These are phyloP conservation scores for Vigna hirtella DNA, from an alignment of 306 rosid species.

Conservation along the genomic window DNA sequence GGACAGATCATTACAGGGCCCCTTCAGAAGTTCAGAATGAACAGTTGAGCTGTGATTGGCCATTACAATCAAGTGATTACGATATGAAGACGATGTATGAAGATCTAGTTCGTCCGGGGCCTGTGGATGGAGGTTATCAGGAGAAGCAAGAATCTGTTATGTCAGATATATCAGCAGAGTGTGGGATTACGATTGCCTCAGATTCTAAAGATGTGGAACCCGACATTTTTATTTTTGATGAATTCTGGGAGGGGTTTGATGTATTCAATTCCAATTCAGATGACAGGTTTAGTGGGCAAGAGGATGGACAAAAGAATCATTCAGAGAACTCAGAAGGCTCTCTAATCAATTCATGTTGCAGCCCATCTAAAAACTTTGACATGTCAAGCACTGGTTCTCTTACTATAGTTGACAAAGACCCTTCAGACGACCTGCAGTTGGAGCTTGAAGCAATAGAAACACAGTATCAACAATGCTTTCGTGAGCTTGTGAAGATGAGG, in stretches of 20 bases:
- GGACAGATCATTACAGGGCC: slow-evolving; percentile 37
- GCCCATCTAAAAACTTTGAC: slow-evolving; percentile 45
- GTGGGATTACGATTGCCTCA: slow-evolving; percentile 40
- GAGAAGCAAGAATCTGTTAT: slow-evolving; percentile 58
- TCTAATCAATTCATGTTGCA: slow-evolving; percentile 39
- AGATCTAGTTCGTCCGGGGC: slow-evolving; percentile 40
- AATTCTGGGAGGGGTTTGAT: slow-evolving; percentile 44
- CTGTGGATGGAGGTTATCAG: slow-evolving; percentile 52
- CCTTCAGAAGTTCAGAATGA: slow-evolving; percentile 41
- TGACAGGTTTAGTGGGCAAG: slow-evolving; percentile 42
- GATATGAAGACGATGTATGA: slow-evolving; percentile 35
- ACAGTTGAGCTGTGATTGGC: slow-evolving; percentile 46
- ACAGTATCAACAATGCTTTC: slow-evolving; percentile 59
- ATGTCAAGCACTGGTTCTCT: slow-evolving; percentile 55
- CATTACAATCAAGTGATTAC: slow-evolving; percentile 35
- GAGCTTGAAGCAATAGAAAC: slow-evolving; percentile 75
- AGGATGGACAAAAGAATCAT: slow-evolving; percentile 41
- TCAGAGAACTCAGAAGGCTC: slow-evolving; percentile 52
- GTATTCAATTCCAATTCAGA: slow-evolving; percentile 47
- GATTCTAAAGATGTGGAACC: slow-evolving; percentile 44
- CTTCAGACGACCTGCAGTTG: slow-evolving; percentile 54
- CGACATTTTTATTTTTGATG: slow-evolving; percentile 51
- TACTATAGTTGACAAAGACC: slow-evolving; percentile 48
- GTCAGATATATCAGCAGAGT: slow-evolving; percentile 65
- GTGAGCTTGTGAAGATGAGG: slow-evolving; percentile 67